These are phyloP conservation scores for Flaveria ramosissima DNA, from an alignment of 129 eudicot species.

Conservation along the genomic window DNA sequence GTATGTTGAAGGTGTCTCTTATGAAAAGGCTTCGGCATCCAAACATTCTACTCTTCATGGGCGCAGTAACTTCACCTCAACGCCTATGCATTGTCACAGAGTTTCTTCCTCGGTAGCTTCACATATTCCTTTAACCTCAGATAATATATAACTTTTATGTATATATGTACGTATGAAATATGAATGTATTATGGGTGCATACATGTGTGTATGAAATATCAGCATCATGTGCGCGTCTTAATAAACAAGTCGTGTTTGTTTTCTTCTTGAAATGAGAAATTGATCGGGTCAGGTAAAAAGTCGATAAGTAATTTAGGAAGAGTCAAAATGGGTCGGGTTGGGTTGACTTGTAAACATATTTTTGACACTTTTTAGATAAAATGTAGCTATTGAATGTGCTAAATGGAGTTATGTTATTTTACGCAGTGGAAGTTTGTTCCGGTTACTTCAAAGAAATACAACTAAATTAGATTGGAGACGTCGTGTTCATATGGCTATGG, in stretches of 20 bases:
- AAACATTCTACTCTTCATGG: constrained; percentile 93
- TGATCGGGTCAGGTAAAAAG: background rate
- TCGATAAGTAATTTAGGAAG: background rate
- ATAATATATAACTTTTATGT: background rate
- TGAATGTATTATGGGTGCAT: background rate
- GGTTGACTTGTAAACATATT: constrained; percentile 3
- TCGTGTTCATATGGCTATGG: constrained; percentile 93
- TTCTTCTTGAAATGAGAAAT: background rate
- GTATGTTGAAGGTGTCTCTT: constrained; percentile 66
- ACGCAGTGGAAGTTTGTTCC: constrained; percentile 87
- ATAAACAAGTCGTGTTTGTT: background rate
- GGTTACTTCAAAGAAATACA: constrained; percentile 67
- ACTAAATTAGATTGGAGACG: constrained; percentile 82
- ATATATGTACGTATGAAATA: background rate
- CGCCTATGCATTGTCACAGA: constrained; percentile 95
- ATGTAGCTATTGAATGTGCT: background rate
- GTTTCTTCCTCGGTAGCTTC: constrained; percentile 87
- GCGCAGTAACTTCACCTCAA: constrained; percentile 93
- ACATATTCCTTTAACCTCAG: constrained; percentile 21
- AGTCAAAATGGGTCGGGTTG: constrained; percentile 5
- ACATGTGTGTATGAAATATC: background rate
- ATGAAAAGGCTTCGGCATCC: constrained; percentile 98
- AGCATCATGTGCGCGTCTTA: background rate
- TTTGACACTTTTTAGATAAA: background rate
- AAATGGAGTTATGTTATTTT: constrained; percentile 5